phyloP scores from a whole-genome alignment of 2,329 filamentous ascomycete genomes.

The Byssoonygena ceratinophila region DNA sequence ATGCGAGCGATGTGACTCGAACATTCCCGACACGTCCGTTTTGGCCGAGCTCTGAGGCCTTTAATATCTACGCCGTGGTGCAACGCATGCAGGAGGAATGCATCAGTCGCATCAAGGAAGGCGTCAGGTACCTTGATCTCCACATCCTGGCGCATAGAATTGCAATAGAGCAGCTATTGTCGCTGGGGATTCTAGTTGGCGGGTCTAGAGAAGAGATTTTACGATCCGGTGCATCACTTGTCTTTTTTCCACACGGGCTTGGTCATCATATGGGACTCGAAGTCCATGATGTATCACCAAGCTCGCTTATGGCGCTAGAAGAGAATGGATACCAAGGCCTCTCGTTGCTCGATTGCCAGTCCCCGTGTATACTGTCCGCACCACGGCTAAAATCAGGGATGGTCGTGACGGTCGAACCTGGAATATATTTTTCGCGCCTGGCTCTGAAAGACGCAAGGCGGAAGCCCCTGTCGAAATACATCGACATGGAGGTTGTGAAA shows the following conservation, averaged over 20 bases:
- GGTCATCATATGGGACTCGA: slow-evolving; percentile 47
- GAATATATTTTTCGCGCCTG: slow-evolving; percentile 37
- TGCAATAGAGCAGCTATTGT: slow-evolving; percentile 67
- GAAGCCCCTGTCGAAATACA: slow-evolving; percentile 27
- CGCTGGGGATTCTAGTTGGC: slow-evolving; percentile 62
- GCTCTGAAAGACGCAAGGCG: slow-evolving; percentile 29
- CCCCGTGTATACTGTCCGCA: slow-evolving; percentile 28
- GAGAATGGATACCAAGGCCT: slow-evolving; percentile 63
- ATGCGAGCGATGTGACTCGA: slow-evolving; percentile 66
- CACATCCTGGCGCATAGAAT: slow-evolving; percentile 70
- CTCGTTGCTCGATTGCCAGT: slow-evolving; percentile 16
- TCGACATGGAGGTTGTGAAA: slow-evolving; percentile 32
- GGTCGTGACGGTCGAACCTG: slow-evolving; percentile 48
- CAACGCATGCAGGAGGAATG: slow-evolving; percentile 75
- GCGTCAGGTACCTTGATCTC: slow-evolving; percentile 68
- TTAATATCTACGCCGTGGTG: slow-evolving; percentile 71
- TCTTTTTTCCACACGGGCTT: slow-evolving; percentile 42
- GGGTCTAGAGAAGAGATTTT: slow-evolving; percentile 44
- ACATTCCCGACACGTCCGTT: slow-evolving; percentile 71
- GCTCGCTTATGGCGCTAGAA: slow-evolving; percentile 25
- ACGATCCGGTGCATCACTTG: slow-evolving; percentile 29
- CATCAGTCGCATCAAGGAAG: slow-evolving; percentile 61
- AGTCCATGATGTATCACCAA: slow-evolving; percentile 35
- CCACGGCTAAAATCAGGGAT: slow-evolving; percentile 41
- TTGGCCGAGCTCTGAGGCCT: slow-evolving; percentile 51